Base-by-base conservation (phyloP, 2,329 filamentous ascomycete species). In the Beauveria varroae region DNA sequence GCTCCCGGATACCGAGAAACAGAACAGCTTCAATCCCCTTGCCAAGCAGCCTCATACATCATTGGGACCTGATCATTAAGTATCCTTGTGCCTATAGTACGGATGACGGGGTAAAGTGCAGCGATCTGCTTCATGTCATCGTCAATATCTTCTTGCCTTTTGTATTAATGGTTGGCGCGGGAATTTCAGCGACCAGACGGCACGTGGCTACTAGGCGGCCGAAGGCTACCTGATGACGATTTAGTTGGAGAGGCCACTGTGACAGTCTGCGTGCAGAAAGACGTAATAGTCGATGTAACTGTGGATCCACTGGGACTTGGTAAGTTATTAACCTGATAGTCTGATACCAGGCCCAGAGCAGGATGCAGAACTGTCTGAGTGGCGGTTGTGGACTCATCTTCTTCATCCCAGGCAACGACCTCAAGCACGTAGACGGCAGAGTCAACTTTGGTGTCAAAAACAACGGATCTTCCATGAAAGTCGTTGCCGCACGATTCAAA, bases 21-120 rank as follows among this genome's bases (percentile, higher is more conserved):
- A 96, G 75, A 96, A 89, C 37, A 96, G 75, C 72, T 86, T 87
- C 71, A 90, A 81, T 53, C 81, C 81, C 67, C 85, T 80, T n/a
- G 79, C 73, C 67, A 84, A 84, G 86, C 88, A 9, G 87, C 86
- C 12, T 79, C 73, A 37, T 88, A 76, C 20, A 89, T 83, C 16
- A 79, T 83, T 2, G 79, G 72, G 44, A 91, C 81, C 71, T 93
- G 88, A 68, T 90, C 77, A 73, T 91, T 96, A 26, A 26, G 24
- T 26, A 72, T 92, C 90, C 8, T 28, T 28, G 86, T 85, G 57
- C 91, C 91, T 70, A 96, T 96, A 69, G 90, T 82, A 56, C 92
- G 89, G 60, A 96, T 77, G 41, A 86, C 73, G 20, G 79, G 78
- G 73, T 88, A 92, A 16, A 74, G 72, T 24, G 74, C 71, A 16